Conservation (phyloP, 2,329 filamentous ascomycete species). For the Diaporthe australafricana region DNA sequence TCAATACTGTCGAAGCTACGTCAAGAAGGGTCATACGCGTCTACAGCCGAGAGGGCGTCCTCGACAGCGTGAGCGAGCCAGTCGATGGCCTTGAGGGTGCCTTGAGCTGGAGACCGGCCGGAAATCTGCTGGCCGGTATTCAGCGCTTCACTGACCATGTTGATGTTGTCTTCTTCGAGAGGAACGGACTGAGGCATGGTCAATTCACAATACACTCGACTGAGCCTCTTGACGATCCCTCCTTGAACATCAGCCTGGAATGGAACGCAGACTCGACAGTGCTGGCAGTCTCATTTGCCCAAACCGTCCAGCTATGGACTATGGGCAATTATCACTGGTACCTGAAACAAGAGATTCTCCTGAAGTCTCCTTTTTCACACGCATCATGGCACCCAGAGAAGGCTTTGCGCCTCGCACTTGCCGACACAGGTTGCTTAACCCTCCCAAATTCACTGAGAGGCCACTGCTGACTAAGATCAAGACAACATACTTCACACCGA, state of each 20-base stretch:
- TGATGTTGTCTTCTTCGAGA: constrained; percentile 94
- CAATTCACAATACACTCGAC: constrained; percentile 84
- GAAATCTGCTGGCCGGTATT: constrained; percentile 90
- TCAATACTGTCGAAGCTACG: constrained; percentile 80
- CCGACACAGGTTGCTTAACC: constrained; percentile 57
- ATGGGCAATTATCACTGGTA: constrained; percentile 99
- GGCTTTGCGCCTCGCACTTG: constrained; percentile 73
- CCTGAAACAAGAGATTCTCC: constrained; percentile 86
- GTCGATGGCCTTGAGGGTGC: constrained; percentile 90
- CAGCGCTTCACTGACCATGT: constrained; percentile 77
- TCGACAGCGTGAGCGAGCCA: constrained; percentile 95
- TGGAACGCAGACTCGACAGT: constrained; percentile 97
- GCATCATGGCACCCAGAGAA: constrained; percentile 90
- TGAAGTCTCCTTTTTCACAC: constrained; percentile 47
- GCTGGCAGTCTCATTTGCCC: constrained; percentile 80
- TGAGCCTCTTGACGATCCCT: constrained; percentile 66
- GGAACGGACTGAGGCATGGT: constrained; percentile 96
- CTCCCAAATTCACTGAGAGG: neutral
- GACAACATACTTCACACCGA: constrained; percentile 69
- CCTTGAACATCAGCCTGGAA: constrained; percentile 72
- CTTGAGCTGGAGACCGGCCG: constrained; percentile 90
- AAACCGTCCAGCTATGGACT: constrained; percentile 92
- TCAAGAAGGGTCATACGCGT: constrained; percentile 85
- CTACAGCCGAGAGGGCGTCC: constrained; percentile 87
- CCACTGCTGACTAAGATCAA: constrained; percentile 37